phyloP scores from a whole-genome alignment of 2,329 filamentous ascomycete species.

The Trichoderma sp. region DNA sequence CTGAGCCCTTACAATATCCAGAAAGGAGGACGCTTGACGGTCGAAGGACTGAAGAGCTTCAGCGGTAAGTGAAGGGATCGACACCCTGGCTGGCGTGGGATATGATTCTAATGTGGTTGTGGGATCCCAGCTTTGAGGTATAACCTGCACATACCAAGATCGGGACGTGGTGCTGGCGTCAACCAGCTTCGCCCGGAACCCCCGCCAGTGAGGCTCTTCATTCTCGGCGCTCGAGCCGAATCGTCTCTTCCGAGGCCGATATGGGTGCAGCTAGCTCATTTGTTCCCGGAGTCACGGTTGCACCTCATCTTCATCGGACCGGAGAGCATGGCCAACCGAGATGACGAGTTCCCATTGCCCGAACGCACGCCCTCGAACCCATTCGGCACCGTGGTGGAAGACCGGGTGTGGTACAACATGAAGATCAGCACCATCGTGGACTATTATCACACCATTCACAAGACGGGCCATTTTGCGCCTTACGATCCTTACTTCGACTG shows the following conservation, averaged over 20 bases:
- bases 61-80: slow-evolving; percentile 65
- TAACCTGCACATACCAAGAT: slow-evolving; percentile 83
- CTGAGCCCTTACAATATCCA: slow-evolving; percentile 88
- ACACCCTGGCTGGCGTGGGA: neutral
- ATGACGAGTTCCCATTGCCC: slow-evolving; percentile 89
- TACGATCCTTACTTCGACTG: slow-evolving; percentile 99
- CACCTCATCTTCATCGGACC: slow-evolving; percentile 95
- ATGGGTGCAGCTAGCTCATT: slow-evolving; percentile 90
- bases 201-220: slow-evolving; percentile 87
- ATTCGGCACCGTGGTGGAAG: slow-evolving; percentile 91
- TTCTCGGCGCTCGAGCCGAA: slow-evolving; percentile 94
- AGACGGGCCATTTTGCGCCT: slow-evolving; percentile 85
- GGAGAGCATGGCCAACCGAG: slow-evolving; percentile 92
- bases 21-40: slow-evolving; percentile 72
- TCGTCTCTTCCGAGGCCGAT: slow-evolving; percentile 91
- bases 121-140: slow-evolving; percentile 74
- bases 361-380: slow-evolving; percentile 83
- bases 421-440: slow-evolving; percentile 98
- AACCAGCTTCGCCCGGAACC: slow-evolving; percentile 81
- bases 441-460: slow-evolving; percentile 95
- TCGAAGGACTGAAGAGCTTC: slow-evolving; percentile 90
- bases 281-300: slow-evolving; percentile 90
- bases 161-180: slow-evolving; percentile 72
- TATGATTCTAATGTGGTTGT: neutral
- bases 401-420: slow-evolving; percentile 82